Percentiles rank a stretch among this genome's conserved stretches.
Evolutionary conservation across 2,329 filamentous ascomycete species (phyloP).

Genomic region (Xylaria arbuscula): DNA sequence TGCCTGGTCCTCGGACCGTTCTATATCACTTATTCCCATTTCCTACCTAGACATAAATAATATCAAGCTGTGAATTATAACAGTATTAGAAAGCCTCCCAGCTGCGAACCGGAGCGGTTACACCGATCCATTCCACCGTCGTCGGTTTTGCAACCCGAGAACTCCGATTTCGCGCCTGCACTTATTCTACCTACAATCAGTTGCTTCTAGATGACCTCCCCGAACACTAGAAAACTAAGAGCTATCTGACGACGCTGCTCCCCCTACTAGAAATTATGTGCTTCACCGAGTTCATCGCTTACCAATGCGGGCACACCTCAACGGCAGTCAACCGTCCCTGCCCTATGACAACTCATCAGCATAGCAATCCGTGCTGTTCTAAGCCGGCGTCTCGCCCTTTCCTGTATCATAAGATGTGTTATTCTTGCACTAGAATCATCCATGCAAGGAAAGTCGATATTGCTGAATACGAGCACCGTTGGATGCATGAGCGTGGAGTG

Average conservation of each 20-base stretch:
- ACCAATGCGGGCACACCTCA: conserved; percentile 61
- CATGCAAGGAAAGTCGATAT: conserved; percentile 56
- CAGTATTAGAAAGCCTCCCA: background rate
- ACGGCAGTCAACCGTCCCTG: conserved; percentile 55
- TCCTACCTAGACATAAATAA: background rate
- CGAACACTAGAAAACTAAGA: background rate
- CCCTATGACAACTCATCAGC: conserved; percentile 55
- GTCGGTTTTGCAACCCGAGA: conserved; percentile 4
- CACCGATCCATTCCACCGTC: background rate
- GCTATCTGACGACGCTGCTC: background rate
- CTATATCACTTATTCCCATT: background rate
- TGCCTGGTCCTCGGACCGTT: background rate
- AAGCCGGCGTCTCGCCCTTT: conserved; percentile 48
- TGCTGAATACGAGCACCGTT: conserved; percentile 57
- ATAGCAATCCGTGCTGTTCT: conserved; percentile 53
- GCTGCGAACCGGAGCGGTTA: background rate
- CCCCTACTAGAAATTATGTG: conserved; percentile 54
- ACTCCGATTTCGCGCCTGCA: background rate
- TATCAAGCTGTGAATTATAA: background rate
- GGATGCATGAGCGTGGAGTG: conserved; percentile 58
- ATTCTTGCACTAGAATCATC: conserved; percentile 53
- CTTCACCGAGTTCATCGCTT: conserved; percentile 58
- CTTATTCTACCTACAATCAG: background rate
- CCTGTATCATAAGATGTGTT: conserved; percentile 52
- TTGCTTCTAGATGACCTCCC: background rate